Conservation (phyloP, 306 rosid species). For the Begonia peltatifolia region DNA sequence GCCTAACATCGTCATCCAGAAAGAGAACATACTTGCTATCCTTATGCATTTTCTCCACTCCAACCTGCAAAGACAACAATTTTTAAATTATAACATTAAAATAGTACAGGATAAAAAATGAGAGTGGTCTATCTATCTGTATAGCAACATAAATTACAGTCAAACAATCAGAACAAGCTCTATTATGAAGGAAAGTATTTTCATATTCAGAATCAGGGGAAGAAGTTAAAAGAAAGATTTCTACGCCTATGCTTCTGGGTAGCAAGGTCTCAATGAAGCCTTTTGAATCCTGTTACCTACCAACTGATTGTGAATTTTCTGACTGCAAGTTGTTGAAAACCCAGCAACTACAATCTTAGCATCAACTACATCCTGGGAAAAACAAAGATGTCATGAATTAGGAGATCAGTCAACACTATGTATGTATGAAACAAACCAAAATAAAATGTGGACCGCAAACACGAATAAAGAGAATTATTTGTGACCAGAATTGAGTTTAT, state of each 20-base stretch:
- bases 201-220: neutral
- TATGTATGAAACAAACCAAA: too few relatives aligned
- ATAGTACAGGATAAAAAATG: too few relatives aligned
- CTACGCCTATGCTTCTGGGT: too few relatives aligned
- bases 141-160: too few relatives aligned
- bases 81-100: too few relatives aligned
- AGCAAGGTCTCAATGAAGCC: neutral
- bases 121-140: too few relatives aligned
- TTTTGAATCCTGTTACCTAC: constrained; percentile 20
- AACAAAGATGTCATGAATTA: neutral
- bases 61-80: constrained; percentile 38
- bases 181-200: neutral
- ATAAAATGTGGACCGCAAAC: too few relatives aligned
- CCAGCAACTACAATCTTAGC: constrained; percentile 76
- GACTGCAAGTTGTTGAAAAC: constrained; percentile 90
- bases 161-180: too few relatives aligned
- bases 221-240: too few relatives aligned
- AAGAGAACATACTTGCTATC: constrained; percentile 74
- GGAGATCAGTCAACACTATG: too few relatives aligned
- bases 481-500: constrained; percentile 3
- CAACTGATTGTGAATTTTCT: constrained; percentile 95
- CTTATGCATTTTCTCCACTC: constrained; percentile 84
- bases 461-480: neutral
- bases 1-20: constrained; percentile 89
- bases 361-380: constrained; percentile 58